Base-by-base conservation (phyloP, 148 eudicot genomes). In the Spergularia bocconei region DNA sequence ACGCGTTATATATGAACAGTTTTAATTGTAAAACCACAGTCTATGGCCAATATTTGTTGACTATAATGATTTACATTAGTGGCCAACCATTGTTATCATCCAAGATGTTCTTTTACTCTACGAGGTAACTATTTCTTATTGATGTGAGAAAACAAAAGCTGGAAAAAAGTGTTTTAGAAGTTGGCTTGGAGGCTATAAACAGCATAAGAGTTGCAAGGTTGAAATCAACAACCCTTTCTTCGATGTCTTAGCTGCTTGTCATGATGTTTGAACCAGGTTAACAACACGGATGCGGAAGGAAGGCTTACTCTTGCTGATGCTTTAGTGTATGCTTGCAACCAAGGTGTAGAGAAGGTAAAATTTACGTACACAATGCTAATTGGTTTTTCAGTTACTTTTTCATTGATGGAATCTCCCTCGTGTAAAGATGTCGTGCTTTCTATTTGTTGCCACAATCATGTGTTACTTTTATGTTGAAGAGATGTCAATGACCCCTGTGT, bases 251-350 rank as follows among this genome's bases (percentile, higher is more conserved):
- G 41, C 38, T 69, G 14, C 11, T 55, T 74, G 69, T 48, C 71
- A 38, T 71, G 54, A 20, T 82, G 23, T 72, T 38, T 69, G 57
- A 67, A 78, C 21, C 84, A 95, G 99, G 99, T 96, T 48, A 91
- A 96, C 87, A 96, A 96, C 82, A 96, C 98, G 17, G 99, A 96
- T 89, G 99, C 99, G 16, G 99, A 96, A 82, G 99, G 99, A 54
- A 89, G 99, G 78, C 99, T 96, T 65, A 96, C 99, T 79, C 98
- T 96, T 79, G 99, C 99, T n/a, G 99, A 96, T 88, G 98, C 99
- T 75, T 81, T 96, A 85, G 91, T 96, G 36, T 96, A 92, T 88
- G 90, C 99, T 64, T 96, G 99, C 86, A 89, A 91, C 80, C 98
- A 96, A 85, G 94, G 98, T 75, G 98, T 88, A 55, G 97, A 92